These are phyloP conservation scores for Arthrobotrys musiformis DNA, from an alignment of 2,329 filamentous ascomycete species.

Conservation along the genomic window DNA sequence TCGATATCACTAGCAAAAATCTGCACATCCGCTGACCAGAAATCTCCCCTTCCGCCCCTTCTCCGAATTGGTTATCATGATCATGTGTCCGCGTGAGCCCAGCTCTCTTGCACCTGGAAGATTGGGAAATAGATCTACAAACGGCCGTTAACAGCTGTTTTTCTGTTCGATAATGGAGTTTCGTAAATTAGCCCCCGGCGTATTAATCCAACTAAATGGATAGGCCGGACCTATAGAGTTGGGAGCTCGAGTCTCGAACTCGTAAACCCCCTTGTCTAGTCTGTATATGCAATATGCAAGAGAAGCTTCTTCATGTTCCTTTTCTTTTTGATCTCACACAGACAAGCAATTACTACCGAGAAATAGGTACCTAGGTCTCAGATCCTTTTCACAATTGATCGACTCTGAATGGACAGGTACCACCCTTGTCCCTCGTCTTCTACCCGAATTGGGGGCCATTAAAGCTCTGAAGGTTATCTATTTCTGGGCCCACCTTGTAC, in stretches of 20 bases:
- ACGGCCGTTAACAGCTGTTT: constrained; percentile 12
- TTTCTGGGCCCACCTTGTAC: constrained; percentile 1
- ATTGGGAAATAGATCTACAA: constrained; percentile 43
- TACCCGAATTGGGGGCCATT: constrained; percentile 6
- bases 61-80: neutral
- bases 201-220: neutral
- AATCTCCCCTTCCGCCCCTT: neutral
- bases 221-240: neutral
- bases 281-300: constrained; percentile 14
- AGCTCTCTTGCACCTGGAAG: constrained; percentile 16
- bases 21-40: neutral
- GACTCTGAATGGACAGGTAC: constrained; percentile 21
- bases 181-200: neutral
- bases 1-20: neutral
- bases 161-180: constrained; percentile 21
- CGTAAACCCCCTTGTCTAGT: neutral
- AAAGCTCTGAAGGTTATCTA: constrained; percentile 7
- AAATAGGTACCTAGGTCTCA: neutral
- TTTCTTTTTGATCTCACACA: neutral
- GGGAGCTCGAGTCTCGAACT: constrained; percentile 15
- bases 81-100: constrained; percentile 31
- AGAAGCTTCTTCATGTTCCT: constrained; percentile 2
- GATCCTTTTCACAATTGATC: constrained; percentile 15
- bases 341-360: constrained; percentile 36
- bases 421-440: constrained; percentile 21